phyloP scores from a whole-genome alignment of 768 basidiomycete genomes.

The Mycena vulgaris region DNA sequence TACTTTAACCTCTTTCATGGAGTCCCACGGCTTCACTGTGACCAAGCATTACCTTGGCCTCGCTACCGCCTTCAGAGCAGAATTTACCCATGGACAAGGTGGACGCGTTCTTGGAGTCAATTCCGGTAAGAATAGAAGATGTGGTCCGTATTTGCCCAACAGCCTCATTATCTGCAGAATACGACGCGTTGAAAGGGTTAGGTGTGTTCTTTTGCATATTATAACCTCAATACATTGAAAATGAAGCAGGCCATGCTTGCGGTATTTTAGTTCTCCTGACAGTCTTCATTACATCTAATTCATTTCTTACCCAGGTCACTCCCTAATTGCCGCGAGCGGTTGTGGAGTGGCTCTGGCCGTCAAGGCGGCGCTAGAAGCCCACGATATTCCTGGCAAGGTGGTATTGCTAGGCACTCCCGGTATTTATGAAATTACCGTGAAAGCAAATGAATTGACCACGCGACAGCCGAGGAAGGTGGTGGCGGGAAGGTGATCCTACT shows the following conservation, averaged over 20 bases:
- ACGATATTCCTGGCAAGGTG: constrained; percentile 76
- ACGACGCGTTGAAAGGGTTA: constrained; percentile 67
- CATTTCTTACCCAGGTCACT: neutral
- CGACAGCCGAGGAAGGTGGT: constrained; percentile 81
- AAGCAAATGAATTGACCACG: constrained; percentile 27
- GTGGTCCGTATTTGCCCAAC: constrained; percentile 9
- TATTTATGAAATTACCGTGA: constrained; percentile 44
- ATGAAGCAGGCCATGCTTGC: constrained; percentile 76
- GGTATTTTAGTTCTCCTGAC: constrained; percentile 57
- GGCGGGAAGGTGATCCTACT: constrained; percentile 85
- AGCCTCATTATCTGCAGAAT: constrained; percentile 34
- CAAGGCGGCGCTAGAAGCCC: constrained; percentile 75
- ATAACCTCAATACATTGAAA: constrained; percentile 44
- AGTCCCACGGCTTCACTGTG: constrained; percentile 76
- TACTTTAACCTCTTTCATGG: constrained; percentile 76
- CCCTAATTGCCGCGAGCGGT: constrained; percentile 58
- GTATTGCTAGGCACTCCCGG: constrained; percentile 86
- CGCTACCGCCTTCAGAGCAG: constrained; percentile 84
- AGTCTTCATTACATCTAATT: neutral
- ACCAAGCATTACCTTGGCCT: constrained; percentile 80
- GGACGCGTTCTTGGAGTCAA: constrained; percentile 84
- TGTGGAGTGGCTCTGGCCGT: constrained; percentile 83
- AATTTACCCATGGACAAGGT: constrained; percentile 70
- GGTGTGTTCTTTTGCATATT: constrained; percentile 47
- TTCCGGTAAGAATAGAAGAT: constrained; percentile 72